Conservation (phyloP, 1,284 basidiomycete genomes). For the Ganoderma multipileum region DNA sequence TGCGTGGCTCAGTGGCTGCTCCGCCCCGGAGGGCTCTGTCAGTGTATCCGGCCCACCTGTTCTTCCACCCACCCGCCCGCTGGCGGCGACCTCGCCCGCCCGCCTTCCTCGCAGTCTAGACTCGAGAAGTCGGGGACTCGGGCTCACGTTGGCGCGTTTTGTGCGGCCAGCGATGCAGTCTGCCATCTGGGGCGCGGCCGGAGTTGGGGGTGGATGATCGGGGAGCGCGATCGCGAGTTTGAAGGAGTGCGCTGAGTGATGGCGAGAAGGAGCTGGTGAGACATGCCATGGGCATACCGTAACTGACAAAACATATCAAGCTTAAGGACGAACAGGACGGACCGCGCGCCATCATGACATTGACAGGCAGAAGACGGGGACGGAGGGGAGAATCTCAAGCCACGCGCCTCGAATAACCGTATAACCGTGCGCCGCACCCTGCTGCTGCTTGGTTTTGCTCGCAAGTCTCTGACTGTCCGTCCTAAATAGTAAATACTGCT, state of each 20-base stretch:
- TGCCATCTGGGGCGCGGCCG: not conserved
- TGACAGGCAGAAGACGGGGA: not conserved
- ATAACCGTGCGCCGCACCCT: too few species aligned
- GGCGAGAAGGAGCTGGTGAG: not conserved
- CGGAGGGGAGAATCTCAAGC: too few species aligned
- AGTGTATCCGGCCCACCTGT: too few species aligned
- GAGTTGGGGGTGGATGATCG: not conserved
- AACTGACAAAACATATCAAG: not conserved
- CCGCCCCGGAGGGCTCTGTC: too few species aligned
- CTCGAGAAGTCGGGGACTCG: too few species aligned
- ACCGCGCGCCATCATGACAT: not conserved
- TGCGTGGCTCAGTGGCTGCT: too few species aligned
- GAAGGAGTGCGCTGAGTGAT: not conserved
- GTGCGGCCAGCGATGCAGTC: not conserved
- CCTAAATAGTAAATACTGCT: too few species aligned
- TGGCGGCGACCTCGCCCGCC: too few species aligned
- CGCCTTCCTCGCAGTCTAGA: not conserved
- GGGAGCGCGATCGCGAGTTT: not conserved
- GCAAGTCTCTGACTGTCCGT: too few species aligned
- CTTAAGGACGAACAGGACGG: not conserved
- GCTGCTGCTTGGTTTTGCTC: too few species aligned
- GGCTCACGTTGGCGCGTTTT: not conserved
- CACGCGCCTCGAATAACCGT: too few species aligned
- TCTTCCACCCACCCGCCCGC: too few species aligned
- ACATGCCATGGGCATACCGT: not conserved